phyloP scores from a whole-genome alignment of 768 basidiomycete species.

The Mycena rebaudengoi region DNA sequence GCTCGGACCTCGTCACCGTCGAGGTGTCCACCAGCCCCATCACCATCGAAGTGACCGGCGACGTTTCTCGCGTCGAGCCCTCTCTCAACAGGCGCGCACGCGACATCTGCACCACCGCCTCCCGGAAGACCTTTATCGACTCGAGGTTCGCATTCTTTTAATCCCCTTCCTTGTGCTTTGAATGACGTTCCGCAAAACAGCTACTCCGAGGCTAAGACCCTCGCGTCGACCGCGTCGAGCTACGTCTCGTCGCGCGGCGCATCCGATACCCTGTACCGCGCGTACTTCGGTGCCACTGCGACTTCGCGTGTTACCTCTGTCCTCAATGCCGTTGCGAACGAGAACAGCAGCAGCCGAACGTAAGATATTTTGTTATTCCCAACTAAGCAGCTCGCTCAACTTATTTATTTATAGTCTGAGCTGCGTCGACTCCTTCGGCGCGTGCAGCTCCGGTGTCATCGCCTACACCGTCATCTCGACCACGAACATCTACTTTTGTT shows the following conservation, averaged over 20 bases:
- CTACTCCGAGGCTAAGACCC: constrained; percentile 14
- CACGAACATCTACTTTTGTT: constrained; percentile 60
- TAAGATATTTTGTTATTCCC: no score
- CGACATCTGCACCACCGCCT: constrained; percentile 46
- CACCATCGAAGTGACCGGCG: constrained; percentile 45
- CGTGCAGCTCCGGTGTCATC: constrained; percentile 49
- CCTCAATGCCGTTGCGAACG: constrained; percentile 49
- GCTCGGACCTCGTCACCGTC: constrained; percentile 35
- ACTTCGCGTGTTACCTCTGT: constrained; percentile 45
- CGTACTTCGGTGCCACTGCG: constrained; percentile 50
- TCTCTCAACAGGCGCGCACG: constrained; percentile 48
- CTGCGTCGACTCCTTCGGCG: constrained; percentile 50
- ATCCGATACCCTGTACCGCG: constrained; percentile 45
- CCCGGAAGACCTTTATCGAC: constrained; percentile 48
- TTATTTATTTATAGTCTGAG: constrained; percentile 44
- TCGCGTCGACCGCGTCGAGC: constrained; percentile 26
- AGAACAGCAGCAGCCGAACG: constrained; percentile 50
- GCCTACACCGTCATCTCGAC: constrained; percentile 55
- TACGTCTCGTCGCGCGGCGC: constrained; percentile 49
- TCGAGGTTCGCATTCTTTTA: constrained; percentile 39
- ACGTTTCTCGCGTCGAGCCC: constrained; percentile 44
- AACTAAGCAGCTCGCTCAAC: no score
- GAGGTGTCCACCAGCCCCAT: constrained; percentile 36
- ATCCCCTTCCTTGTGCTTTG: no score
- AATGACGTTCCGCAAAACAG: background rate